Percentiles rank a stretch among this genome's conserved stretches.
phyloP scores from a whole-genome alignment of 2,329 filamentous ascomycete genomes.

The Corinectria fuckeliana region DNA sequence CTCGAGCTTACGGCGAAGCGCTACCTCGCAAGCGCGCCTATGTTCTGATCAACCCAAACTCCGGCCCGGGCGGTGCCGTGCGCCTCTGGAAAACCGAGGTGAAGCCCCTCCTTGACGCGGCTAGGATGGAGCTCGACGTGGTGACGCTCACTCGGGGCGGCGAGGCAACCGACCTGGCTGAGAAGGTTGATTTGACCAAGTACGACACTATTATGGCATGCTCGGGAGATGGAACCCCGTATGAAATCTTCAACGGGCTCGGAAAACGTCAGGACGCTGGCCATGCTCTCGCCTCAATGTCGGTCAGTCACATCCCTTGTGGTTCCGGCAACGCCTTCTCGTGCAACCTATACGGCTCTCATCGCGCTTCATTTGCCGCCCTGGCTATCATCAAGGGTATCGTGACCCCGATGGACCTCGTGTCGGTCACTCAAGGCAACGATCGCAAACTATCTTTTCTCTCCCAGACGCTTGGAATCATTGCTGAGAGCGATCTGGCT shows the following conservation, averaged over 20 bases:
- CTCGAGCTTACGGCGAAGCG: slow-evolving; percentile 72
- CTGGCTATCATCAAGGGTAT: slow-evolving; percentile 87
- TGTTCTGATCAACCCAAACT: slow-evolving; percentile 89
- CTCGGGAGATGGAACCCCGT: slow-evolving; percentile 89
- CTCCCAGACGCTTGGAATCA: slow-evolving; percentile 86
- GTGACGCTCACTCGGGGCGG: slow-evolving; percentile 74
- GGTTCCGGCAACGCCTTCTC: slow-evolving; percentile 95
- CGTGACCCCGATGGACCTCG: slow-evolving; percentile 82
- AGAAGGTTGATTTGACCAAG: slow-evolving; percentile 75
- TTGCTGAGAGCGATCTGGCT: slow-evolving; percentile 87
- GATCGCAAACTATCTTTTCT: slow-evolving; percentile 83
- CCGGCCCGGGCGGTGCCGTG: slow-evolving; percentile 78
- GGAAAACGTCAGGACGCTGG: slow-evolving; percentile 77
- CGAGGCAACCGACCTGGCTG: slow-evolving; percentile 79
- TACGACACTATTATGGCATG: slow-evolving; percentile 89
- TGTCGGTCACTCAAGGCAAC: slow-evolving; percentile 84
- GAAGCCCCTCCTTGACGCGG: slow-evolving; percentile 82
- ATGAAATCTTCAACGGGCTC: slow-evolving; percentile 95
- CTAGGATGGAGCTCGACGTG: slow-evolving; percentile 77
- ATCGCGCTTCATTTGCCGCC: slow-evolving; percentile 76
- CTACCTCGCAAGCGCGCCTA: slow-evolving; percentile 79
- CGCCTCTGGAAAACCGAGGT: slow-evolving; percentile 78
- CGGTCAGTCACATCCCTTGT: slow-evolving; percentile 87
- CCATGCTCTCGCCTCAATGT: slow-evolving; percentile 75
- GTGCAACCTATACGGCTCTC: slow-evolving; percentile 85